phyloP scores from a whole-genome alignment of 192 early-diverging fungal genomes.

The Phycomyces nitens region DNA sequence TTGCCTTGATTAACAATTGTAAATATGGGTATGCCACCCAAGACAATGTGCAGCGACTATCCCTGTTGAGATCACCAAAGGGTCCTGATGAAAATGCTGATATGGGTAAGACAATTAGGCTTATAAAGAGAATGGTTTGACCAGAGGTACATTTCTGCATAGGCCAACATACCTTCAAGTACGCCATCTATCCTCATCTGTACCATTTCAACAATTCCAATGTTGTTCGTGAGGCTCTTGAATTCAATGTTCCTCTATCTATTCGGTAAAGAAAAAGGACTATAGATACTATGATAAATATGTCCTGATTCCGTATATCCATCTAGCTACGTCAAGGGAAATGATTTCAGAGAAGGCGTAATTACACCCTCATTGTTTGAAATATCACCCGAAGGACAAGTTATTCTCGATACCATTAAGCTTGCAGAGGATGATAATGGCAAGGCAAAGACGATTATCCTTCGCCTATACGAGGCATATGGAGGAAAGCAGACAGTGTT shows the following conservation, averaged over 20 bases:
- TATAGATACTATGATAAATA: background rate
- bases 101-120: conserved; percentile 43
- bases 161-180: conserved; percentile 81
- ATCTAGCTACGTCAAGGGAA: conserved; percentile 8
- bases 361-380: conserved; percentile 30
- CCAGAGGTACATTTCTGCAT: conserved; percentile 40
- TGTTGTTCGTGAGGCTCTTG: conserved; percentile 86
- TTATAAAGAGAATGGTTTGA: background rate
- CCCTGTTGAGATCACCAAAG: conserved; percentile 87
- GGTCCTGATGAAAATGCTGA: conserved; percentile 65
- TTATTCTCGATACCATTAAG: conserved; percentile 93
- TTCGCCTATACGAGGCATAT: conserved; percentile 89
- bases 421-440: conserved; percentile 69
- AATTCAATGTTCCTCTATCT: conserved; percentile 84
- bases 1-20: conserved; percentile 92
- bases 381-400: conserved; percentile 47
- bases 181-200: conserved; percentile 87
- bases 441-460: conserved; percentile 47
- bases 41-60: conserved; percentile 78
- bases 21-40: conserved; percentile 94
- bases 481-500: conserved; percentile 70
- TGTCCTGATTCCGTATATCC: background rate
- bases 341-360: background rate
- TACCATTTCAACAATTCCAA: conserved; percentile 73
- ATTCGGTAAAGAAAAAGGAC: conserved; percentile 29